These are phyloP conservation scores for Podaxis sp. DNA, from an alignment of 768 basidiomycete species.

Conservation along the genomic window DNA sequence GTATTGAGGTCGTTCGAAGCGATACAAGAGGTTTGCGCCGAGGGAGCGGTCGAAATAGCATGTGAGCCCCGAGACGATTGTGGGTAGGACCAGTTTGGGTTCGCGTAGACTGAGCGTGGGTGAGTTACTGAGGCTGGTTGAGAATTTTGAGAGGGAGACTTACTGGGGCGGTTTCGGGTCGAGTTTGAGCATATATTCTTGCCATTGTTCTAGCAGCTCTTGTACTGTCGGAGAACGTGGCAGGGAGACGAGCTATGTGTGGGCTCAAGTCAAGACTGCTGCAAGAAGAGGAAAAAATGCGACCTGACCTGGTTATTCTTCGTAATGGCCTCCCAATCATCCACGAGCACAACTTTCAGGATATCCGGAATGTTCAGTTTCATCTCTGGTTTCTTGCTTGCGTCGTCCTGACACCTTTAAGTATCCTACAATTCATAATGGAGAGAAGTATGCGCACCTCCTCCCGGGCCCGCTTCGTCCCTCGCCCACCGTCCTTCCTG, in stretches of 20 bases:
- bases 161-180: constrained; percentile 47
- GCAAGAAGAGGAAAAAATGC: background rate
- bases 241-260: constrained; percentile 74
- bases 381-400: constrained; percentile 80
- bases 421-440: background rate
- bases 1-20: constrained; percentile 94
- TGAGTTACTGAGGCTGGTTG: background rate
- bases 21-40: constrained; percentile 88
- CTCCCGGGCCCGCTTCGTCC: constrained; percentile 72
- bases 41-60: constrained; percentile 93
- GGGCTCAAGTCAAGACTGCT: background rate
- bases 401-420: constrained; percentile 61
- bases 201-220: constrained; percentile 77
- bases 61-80: constrained; percentile 81
- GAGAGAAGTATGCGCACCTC: constrained; percentile 47
- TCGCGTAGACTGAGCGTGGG: constrained; percentile 57
- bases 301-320: constrained; percentile 82
- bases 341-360: constrained; percentile 87
- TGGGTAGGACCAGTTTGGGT: constrained; percentile 68
- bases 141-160: constrained; percentile 20
- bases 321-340: constrained; percentile 97
- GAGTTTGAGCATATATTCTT: constrained; percentile 50
- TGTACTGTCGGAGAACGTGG: constrained; percentile 80
- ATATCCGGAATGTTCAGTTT: constrained; percentile 86
- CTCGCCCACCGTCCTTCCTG: constrained; percentile 63